Evolutionary conservation across 1,284 basidiomycete species (phyloP).

Genomic region (Tausonia pullulans): DNA sequence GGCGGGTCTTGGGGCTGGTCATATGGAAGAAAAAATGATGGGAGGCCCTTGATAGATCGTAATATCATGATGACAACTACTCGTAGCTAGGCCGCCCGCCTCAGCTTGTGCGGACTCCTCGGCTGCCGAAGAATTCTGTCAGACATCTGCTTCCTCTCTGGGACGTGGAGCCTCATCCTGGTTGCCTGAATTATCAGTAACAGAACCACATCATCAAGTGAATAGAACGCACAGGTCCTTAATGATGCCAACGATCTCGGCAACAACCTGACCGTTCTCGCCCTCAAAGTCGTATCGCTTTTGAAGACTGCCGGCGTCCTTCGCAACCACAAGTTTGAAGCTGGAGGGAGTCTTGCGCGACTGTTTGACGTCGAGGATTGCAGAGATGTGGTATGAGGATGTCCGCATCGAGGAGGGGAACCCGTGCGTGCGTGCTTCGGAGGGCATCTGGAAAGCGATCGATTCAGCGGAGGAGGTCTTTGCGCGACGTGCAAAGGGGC

Average conservation of each 20-base stretch:
- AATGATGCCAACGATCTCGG: conserved; percentile 63
- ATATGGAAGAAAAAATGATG: not conserved
- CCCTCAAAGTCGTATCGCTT: conserved; percentile 98
- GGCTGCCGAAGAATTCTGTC: not conserved
- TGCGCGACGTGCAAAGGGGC: conserved; percentile 28
- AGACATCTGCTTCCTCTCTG: not conserved
- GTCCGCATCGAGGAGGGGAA: conserved; percentile 50
- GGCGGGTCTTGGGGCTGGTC: conserved; percentile 10
- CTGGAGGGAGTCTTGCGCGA: conserved; percentile 64
- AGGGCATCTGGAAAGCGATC: conserved; percentile 9
- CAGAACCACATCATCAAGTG: no score
- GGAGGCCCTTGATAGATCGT: no score
- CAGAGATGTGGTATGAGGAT: conserved; percentile 82
- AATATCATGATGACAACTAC: no score
- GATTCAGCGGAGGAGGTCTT: no score
- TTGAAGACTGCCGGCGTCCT: conserved; percentile 50
- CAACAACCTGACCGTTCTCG: conserved; percentile 66
- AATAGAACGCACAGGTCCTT: conserved; percentile 36
- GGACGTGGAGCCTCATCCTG: conserved; percentile 7
- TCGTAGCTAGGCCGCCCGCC: no score
- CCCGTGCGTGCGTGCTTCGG: conserved; percentile 8
- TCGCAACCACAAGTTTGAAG: conserved; percentile 72
- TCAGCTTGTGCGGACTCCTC: no score
- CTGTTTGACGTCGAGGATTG: conserved; percentile 71
- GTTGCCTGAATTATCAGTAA: not conserved